These are phyloP conservation scores for Penicillium coprophilum DNA, from an alignment of 495 filamentous ascomycete genomes.

Conservation along the genomic window DNA sequence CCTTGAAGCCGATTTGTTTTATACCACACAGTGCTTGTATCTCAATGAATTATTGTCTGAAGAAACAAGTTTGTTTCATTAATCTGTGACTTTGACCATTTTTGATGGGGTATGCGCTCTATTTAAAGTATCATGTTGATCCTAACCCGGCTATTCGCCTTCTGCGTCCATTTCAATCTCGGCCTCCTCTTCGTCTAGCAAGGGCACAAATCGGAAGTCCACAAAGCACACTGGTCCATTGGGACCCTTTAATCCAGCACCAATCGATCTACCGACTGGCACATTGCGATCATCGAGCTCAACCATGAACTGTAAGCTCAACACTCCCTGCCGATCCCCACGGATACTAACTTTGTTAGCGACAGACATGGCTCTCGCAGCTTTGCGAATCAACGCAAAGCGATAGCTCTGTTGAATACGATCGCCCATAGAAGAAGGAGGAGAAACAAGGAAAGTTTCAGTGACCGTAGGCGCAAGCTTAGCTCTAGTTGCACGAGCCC, in stretches of 20 bases:
- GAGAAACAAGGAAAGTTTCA: conserved; percentile 50
- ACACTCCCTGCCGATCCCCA: conserved; percentile 80
- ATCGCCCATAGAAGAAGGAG: conserved; percentile 43
- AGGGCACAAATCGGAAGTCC: conserved; percentile 75
- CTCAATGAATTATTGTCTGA: too few species aligned
- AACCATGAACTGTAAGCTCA: conserved; percentile 97
- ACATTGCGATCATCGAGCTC: conserved; percentile 55
- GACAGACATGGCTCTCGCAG: conserved; percentile 81
- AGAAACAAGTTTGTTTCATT: neutral
- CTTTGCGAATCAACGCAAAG: conserved; percentile 79
- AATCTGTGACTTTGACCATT: neutral
- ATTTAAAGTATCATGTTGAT: neutral
- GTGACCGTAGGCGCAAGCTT: conserved; percentile 47
- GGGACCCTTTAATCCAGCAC: conserved; percentile 22
- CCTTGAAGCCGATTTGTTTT: conserved; percentile 3
- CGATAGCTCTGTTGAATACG: conserved; percentile 60
- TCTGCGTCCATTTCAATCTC: conserved; percentile 35
- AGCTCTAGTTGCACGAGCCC: conserved; percentile 46
- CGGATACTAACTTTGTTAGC: conserved; percentile 91
- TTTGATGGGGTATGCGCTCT: neutral
- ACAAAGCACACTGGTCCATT: conserved; percentile 61
- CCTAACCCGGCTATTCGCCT: conserved; percentile 14
- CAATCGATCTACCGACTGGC: conserved; percentile 26
- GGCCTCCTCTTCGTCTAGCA: conserved; percentile 60
- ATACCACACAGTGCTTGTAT: neutral